A percentile compares a stretch with the other conserved stretches of the same genome.
Conservation (phyloP, 2,329 filamentous ascomycete genomes). For the Cordyceps sp. region DNA sequence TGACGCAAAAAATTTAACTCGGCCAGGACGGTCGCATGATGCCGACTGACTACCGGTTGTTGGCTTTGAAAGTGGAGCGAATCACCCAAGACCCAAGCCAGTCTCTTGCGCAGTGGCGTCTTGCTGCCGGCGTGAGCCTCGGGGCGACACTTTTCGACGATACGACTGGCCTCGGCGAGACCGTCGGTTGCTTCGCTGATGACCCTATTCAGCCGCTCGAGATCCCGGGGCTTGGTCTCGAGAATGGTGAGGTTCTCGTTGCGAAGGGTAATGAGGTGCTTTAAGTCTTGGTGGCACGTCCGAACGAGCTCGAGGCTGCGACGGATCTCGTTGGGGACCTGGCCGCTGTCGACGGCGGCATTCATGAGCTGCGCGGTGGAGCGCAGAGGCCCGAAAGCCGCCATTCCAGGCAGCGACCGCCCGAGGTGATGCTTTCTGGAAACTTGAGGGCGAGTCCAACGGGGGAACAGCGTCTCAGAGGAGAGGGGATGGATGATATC, state of each 20-base stretch:
- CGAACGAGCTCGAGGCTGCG: not conserved
- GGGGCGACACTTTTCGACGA: not conserved
- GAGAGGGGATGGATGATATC: no score
- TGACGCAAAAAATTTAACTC: not conserved
- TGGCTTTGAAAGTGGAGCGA: not conserved
- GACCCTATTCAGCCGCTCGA: not conserved
- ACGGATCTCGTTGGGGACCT: not conserved
- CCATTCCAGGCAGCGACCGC: not conserved
- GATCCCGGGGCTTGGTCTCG: not conserved
- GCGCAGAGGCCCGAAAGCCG: not conserved
- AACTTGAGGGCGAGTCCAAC: no score
- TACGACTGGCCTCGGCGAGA: not conserved
- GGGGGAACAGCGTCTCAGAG: no score
- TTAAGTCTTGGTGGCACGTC: not conserved
- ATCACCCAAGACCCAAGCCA: not conserved
- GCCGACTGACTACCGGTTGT: not conserved
- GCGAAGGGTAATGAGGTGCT: not conserved
- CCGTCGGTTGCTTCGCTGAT: not conserved
- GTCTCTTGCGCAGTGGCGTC: not conserved
- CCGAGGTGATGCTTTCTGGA: no score
- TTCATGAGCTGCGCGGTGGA: not conserved
- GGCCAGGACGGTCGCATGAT: not conserved
- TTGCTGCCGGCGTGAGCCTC: not conserved
- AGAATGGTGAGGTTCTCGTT: not conserved
- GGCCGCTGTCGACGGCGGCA: not conserved